Base-by-base conservation (phyloP, 2,329 filamentous ascomycete genomes). In the Diaporthe vaccinii region DNA sequence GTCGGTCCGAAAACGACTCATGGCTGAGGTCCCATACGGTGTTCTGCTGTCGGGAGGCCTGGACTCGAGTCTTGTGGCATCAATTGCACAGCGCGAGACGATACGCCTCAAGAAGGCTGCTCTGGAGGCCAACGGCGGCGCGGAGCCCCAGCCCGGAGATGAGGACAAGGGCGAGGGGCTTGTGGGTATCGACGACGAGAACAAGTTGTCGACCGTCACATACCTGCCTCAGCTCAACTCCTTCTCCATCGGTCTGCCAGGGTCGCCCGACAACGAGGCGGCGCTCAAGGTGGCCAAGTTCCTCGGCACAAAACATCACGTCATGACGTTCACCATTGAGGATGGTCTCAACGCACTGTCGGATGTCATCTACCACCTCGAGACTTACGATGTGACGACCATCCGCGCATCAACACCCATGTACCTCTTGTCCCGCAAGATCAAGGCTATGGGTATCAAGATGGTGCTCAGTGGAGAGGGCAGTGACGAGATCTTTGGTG, bases 361-460 rank as follows among this genome's bases (percentile, higher is more conserved):
- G 49, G 97, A 99, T 84, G 97, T 99, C 83, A 98, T 99, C 83
- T 98, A 94, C 88, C 97, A 99, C 86, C 92, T 99, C 77, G 97
- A 99, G 88, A 95, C 95, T 20, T 99, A 97, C 87, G 97, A 99
- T 84, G 97, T 99, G 36, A 99, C 97, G 72, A 99, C 97, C 4
- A 98, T 99, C 83, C 95, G 97, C 83, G 97, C 97, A 73, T 98
- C 96, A 15, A 99, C 97, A 15, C 97, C 97, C 79, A 99, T 99
- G 97, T 99, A 98, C 87, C 89, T 99, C 78, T 91, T 99, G 65
- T 97, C 95, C 77, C 93, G 97, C 84, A 99, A 99, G 90, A 99
- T 99, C 89, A 99, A 99, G 90, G 97, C 96, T 49, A 96, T 98
- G 93, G 97, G 97, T 78, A 94, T 99, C 83, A 99, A 99, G 91